These are phyloP conservation scores for Globisporangium polare DNA, from an alignment of 352 stramenopile genomes.

Conservation along the genomic window DNA sequence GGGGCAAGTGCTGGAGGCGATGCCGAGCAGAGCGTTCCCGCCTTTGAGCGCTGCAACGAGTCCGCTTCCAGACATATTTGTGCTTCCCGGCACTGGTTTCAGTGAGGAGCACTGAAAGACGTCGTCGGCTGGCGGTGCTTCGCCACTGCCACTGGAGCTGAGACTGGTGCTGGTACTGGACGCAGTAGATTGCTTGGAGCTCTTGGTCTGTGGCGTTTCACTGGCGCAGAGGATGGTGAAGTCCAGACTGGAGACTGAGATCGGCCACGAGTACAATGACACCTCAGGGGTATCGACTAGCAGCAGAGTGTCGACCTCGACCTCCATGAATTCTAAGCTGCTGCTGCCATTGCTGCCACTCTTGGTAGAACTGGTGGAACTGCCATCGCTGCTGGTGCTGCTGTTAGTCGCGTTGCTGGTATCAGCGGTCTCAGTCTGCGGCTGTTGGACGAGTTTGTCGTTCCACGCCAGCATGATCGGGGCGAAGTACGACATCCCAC, in stretches of 20 bases:
- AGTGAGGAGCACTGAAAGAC: constrained; percentile 3
- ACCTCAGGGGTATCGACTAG: not conserved
- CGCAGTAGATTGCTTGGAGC: not conserved
- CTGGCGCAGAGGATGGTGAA: not conserved
- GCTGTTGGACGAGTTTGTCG: constrained; percentile 3
- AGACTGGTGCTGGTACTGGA: not conserved
- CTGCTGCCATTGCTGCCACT: not conserved
- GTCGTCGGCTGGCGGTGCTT: not conserved
- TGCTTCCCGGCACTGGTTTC: not conserved
- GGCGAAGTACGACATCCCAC: constrained; percentile 9
- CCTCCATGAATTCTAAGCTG: not conserved
- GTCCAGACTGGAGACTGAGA: not conserved
- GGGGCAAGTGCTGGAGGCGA: not conserved
- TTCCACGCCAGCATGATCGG: not conserved
- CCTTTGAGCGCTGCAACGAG: constrained; percentile 3
- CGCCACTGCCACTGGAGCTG: not conserved
- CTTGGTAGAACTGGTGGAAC: not conserved
- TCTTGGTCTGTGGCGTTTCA: not conserved
- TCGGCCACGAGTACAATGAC: constrained; percentile 4
- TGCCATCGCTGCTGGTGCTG: not conserved
- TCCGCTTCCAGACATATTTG: not conserved
- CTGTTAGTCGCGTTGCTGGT: not conserved
- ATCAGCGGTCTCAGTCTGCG: not conserved
- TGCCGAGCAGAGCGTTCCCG: constrained; percentile 2
- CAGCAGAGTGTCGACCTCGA: not conserved